A percentile compares a stretch with the other conserved stretches of the same genome.
Conservation (phyloP, 2,329 filamentous ascomycete species). For the Ilyonectria sp. region DNA sequence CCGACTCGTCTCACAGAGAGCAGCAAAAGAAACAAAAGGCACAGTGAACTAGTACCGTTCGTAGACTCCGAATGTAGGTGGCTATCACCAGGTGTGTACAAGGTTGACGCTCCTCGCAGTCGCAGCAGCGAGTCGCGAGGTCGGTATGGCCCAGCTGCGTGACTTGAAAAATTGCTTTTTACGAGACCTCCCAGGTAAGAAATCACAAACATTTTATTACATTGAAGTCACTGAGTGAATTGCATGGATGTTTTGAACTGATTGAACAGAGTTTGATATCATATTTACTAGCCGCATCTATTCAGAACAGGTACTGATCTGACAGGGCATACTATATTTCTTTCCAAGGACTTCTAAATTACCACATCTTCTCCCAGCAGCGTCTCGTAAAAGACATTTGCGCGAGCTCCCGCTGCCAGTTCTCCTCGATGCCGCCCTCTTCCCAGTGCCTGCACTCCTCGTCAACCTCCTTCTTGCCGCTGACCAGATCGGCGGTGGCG, state of each 20-base stretch:
- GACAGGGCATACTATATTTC: background rate
- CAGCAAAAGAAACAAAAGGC: too few relatives aligned
- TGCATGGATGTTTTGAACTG: background rate
- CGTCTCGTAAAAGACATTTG: slow-evolving; percentile 54
- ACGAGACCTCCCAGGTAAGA: background rate
- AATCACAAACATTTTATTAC: background rate
- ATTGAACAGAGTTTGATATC: slow-evolving; percentile 18
- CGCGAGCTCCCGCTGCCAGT: slow-evolving; percentile 55
- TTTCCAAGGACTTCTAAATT: slow-evolving; percentile 25
- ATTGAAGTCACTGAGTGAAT: too few relatives aligned
- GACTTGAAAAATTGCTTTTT: background rate
- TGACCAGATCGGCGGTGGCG: slow-evolving; percentile 49
- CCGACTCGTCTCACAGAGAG: too few relatives aligned
- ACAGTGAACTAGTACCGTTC: too few relatives aligned
- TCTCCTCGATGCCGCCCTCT: slow-evolving; percentile 62
- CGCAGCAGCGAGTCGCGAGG: too few relatives aligned
- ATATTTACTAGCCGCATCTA: slow-evolving; percentile 15
- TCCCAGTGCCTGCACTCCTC: slow-evolving; percentile 64
- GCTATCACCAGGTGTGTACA: too few relatives aligned
- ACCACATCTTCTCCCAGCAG: slow-evolving; percentile 59
- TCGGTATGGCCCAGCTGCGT: too few relatives aligned
- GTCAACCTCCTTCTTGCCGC: slow-evolving; percentile 77
- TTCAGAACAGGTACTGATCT: slow-evolving; percentile 19
- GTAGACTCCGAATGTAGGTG: too few relatives aligned
- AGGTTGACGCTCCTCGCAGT: too few relatives aligned